Evolutionary conservation across 2,329 filamentous ascomycete genomes (phyloP), one percentile per base, ranked within the genome.

Genomic region (Calonectria montana): DNA sequence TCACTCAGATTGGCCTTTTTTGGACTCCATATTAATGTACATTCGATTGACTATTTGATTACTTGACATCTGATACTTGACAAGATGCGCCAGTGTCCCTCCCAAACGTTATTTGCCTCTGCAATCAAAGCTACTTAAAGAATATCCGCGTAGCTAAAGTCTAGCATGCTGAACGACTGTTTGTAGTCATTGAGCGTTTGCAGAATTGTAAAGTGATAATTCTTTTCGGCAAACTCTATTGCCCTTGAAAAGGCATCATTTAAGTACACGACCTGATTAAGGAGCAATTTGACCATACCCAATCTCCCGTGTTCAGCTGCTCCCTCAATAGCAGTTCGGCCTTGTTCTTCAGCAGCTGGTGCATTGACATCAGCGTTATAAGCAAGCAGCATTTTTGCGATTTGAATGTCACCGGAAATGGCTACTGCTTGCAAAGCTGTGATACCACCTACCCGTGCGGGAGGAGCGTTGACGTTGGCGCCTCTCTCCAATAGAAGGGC

Each of bases 301-400:
- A 53, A 59, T 23, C 64, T 67, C n/a, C 55, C 64, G 21, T 67
- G 67, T 43, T 70, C 67, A 2, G 69, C 69, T 1, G 69, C 64
- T 1, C 55, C 64, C 25, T 71, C 65, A 10, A 71, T 43, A 6
- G 55, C 69, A 4, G 64, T 55, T 21, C 65, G 64, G 5, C 55
- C 64, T 18, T 67, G 16, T 1, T 16, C 3, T 1, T 8, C 15
- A 1, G 64, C 29, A 18, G 64, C 45, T 0, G 55, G 8, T 0
- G 69, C 65, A 27, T 71, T 64, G 12, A 70, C 15, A 2, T 59
- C 0, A 4, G 62, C 67, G 0, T 31, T 23, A 0, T 1, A 15
- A 0, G 2, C 29, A 35, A 66, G 16, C 0, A 70, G n/a, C 4
- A 66, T 15, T 16, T 12, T 66, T 21, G 64, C 50, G 1, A 70